phyloP scores from a whole-genome alignment of 2,329 filamentous ascomycete genomes.

The Trichoderma arundinaceum region DNA sequence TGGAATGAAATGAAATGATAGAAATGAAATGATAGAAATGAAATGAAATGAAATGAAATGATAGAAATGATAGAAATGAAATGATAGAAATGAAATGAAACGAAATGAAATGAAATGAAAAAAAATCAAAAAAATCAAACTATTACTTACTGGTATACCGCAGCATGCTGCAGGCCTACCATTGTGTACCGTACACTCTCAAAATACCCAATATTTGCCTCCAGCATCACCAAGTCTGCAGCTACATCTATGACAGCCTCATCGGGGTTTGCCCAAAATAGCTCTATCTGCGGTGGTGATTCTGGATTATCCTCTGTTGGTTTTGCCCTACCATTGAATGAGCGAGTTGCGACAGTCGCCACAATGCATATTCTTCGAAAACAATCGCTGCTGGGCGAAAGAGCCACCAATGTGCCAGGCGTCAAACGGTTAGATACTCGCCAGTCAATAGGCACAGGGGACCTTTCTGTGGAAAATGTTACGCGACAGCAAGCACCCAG shows the following conservation, averaged over 20 bases:
- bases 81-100: neutral
- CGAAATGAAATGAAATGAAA: neutral
- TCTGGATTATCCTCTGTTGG: constrained; percentile 34
- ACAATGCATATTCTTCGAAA: constrained; percentile 71
- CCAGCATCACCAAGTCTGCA: constrained; percentile 77
- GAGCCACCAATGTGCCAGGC: constrained; percentile 58
- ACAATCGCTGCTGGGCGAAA: constrained; percentile 60
- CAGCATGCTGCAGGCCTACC: constrained; percentile 69
- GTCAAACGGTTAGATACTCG: constrained; percentile 58
- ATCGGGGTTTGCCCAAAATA: constrained; percentile 68
- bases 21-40: neutral
- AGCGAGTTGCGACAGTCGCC: constrained; percentile 74
- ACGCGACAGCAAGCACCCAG: constrained; percentile 70
- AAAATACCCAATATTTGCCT: constrained; percentile 74
- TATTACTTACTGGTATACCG: constrained; percentile 57
- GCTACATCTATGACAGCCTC: constrained; percentile 71
- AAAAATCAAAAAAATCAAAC: neutral
- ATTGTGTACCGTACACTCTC: constrained; percentile 78
- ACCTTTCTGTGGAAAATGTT: constrained; percentile 70
- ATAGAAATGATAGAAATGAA: neutral
- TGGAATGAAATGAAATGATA: neutral
- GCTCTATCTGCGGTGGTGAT: constrained; percentile 71
- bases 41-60: neutral
- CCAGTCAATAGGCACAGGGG: constrained; percentile 67
- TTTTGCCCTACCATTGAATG: constrained; percentile 61